Evolutionary conservation across 75 land plant genomes (phyloP).

Genomic region (Sequoia sempervirens): DNA sequence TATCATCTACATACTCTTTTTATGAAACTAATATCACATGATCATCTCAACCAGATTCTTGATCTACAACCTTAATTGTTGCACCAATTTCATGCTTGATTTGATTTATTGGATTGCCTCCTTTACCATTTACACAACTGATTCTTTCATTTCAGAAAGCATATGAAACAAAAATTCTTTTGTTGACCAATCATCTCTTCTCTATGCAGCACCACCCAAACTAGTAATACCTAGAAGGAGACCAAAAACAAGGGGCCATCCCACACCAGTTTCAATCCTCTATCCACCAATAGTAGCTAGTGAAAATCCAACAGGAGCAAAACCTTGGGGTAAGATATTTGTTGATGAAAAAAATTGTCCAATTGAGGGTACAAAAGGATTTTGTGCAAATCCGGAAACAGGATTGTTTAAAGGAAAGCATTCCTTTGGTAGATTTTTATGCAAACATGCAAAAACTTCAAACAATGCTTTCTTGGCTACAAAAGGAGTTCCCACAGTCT

Average conservation of each 20-base stretch:
- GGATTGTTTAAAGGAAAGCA: slow-evolving; percentile 50
- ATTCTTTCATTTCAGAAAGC: too few species aligned
- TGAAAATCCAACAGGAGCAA: slow-evolving; percentile 21
- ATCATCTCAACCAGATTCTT: slow-evolving; percentile 68
- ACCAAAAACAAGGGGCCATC: too few species aligned
- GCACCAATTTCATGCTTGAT: too few species aligned
- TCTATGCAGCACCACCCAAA: too few species aligned
- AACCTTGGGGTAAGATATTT: slow-evolving; percentile 24
- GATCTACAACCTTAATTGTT: too few species aligned
- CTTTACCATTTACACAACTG: too few species aligned
- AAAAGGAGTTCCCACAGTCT: too few species aligned
- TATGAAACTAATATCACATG: slow-evolving; percentile 67
- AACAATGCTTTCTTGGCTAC: too few species aligned
- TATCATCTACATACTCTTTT: slow-evolving; percentile 54
- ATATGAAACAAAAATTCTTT: too few species aligned
- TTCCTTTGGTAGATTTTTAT: slow-evolving; percentile 76
- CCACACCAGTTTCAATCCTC: slow-evolving; percentile 25
- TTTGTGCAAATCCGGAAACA: slow-evolving; percentile 34
- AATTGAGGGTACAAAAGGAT: slow-evolving; percentile 37
- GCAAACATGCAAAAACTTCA: slow-evolving; percentile 67
- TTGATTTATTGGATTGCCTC: too few species aligned
- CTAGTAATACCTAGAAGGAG: too few species aligned
- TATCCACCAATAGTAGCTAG: slow-evolving; percentile 48
- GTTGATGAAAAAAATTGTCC: slow-evolving; percentile 41
- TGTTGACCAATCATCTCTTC: too few species aligned